Conservation (phyloP, 495 filamentous ascomycete species). For the Chaetomium fimeti region DNA sequence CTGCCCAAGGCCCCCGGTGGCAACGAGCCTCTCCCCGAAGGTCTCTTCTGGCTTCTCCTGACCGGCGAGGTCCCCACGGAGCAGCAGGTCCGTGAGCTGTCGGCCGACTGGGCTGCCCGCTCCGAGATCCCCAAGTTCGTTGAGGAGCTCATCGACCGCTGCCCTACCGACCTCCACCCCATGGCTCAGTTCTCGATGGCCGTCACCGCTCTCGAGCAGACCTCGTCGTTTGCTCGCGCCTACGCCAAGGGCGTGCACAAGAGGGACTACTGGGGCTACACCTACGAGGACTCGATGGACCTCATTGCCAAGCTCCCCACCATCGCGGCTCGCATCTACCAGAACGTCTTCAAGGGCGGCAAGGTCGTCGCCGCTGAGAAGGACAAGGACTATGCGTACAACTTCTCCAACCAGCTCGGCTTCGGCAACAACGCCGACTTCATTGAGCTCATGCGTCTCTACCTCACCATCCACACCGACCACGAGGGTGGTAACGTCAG, state of each 20-base stretch:
- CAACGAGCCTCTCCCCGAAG: conserved; percentile 94
- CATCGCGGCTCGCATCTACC: conserved; percentile 97
- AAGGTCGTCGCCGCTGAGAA: conserved; percentile 93
- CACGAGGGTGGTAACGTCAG: conserved; percentile 98
- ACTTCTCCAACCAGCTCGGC: conserved; percentile 98
- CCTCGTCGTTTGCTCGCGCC: conserved; percentile 94
- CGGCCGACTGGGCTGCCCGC: conserved; percentile 97
- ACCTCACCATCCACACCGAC: conserved; percentile 98
- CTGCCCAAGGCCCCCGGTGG: conserved; percentile 96
- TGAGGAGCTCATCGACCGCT: conserved; percentile 98
- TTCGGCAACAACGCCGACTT: conserved; percentile 95
- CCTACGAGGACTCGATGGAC: conserved; percentile 99
- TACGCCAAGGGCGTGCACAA: conserved; percentile 99
- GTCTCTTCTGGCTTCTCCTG: conserved; percentile 98
- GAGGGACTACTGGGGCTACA: conserved; percentile 98
- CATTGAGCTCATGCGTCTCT: conserved; percentile 94
- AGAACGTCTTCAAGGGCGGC: conserved; percentile 99
- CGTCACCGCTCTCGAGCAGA: conserved; percentile 96
- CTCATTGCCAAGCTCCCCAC: conserved; percentile 98
- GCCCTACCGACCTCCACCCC: conserved; percentile 95
- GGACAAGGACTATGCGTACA: conserved; percentile 98
- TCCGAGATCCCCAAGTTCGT: conserved; percentile 94
- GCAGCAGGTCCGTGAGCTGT: conserved; percentile 96
- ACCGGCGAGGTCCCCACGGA: conserved; percentile 95
- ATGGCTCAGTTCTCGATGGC: conserved; percentile 99